These are phyloP conservation scores for Plasmodium adleri DNA, from an alignment of 169 alveolate species.

Conservation along the genomic window DNA sequence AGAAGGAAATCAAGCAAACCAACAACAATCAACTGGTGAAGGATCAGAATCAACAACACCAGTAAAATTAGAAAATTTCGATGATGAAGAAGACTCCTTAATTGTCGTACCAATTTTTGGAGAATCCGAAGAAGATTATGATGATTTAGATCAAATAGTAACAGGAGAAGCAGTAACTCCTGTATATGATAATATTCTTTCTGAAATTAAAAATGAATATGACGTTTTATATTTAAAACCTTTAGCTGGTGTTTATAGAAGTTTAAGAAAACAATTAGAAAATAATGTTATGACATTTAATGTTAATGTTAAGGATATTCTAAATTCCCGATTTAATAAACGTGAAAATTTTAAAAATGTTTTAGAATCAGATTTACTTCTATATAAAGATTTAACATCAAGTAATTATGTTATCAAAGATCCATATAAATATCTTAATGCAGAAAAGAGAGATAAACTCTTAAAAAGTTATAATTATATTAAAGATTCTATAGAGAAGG, in stretches of 20 bases:
- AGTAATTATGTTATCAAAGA: constrained; percentile 28
- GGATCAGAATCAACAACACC: neutral
- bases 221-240: constrained; percentile 15
- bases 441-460: constrained; percentile 29
- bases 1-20: no score
- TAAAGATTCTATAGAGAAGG: constrained; percentile 1
- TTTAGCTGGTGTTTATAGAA: constrained; percentile 28
- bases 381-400: constrained; percentile 9
- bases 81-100: constrained; percentile 39
- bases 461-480: constrained; percentile 22
- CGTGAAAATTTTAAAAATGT: constrained; percentile 27
- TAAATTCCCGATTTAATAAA: constrained; percentile 25
- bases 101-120: neutral
- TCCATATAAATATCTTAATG: constrained; percentile 33
- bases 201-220: neutral
- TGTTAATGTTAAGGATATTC: constrained; percentile 3
- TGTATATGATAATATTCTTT: neutral
- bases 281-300: neutral
- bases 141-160: constrained; percentile 1
- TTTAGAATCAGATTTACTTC: constrained; percentile 9
- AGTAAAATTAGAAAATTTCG: no score
- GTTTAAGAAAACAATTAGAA: constrained; percentile 28
- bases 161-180: constrained; percentile 12
- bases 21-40: no score
- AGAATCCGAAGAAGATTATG: neutral